Base-by-base conservation (phyloP, 2,329 filamentous ascomycete species). In the Pseudogymnoascus sp. region DNA sequence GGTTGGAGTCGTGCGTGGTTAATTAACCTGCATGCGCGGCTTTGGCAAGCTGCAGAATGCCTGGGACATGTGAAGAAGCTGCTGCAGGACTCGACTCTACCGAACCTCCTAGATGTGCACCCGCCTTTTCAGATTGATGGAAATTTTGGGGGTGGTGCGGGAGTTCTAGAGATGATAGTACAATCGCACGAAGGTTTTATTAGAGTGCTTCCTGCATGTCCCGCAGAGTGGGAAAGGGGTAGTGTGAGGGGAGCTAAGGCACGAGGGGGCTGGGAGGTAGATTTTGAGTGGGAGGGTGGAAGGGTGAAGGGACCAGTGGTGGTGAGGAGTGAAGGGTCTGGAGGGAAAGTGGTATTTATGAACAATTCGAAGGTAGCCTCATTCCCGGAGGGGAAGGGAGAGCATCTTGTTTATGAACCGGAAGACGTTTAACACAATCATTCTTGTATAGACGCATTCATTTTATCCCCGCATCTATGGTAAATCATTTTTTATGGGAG, bases 91-190 rank as follows among this genome's bases (percentile, higher is more conserved):
- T 78, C 77, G 3, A 80, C 78, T 0, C 67, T 79, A 16, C 73
- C 75, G 1, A 81, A 80, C 66, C 67, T 81, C 63, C 66, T 81
- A 2, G 78, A 81, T 60, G 75, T 73, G 6, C 77, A 79, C 50
- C 78, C 77, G 1, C 77, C 76, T 11, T 81, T 81, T 65, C 79
- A 82, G 65, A 80, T 81, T 21, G 79, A 82, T 66, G 79, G 79
- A 0, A 82, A 82, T 62, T 79, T 81, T 65, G 80, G 80, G 1
- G 76, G 76, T 1, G 75, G 75, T n/a, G 77, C 77, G 3, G 80
- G 78, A 1, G 77, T 82, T 12, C 66, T 78, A 1, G 79, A 81
- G 68, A 78, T 77, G 70, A 64, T 81, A 36, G 64, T 81, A 12
- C 78, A 81, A 66, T 67, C 72, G 63, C 68, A 73, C 60, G 69